Base-by-base conservation (phyloP, 164 flowering plant species). In the Pachysandra terminalis region DNA sequence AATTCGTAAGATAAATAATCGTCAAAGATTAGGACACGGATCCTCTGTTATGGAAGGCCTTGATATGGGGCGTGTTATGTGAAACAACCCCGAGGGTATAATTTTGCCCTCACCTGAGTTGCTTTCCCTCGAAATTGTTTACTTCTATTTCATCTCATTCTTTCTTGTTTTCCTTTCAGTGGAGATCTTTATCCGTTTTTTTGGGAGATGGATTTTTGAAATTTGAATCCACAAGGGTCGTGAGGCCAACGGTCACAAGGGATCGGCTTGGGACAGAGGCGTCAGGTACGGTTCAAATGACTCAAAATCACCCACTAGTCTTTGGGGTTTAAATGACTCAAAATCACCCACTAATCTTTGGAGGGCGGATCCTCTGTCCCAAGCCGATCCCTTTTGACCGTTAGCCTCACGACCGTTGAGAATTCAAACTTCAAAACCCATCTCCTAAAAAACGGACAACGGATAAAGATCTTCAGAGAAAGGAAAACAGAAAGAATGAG, bases 151-250 rank as follows among this genome's bases (percentile, higher is more conserved):
- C 7, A 17, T 9, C 7, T 51, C 26, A 21, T 52, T 40, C 59
- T 56, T 59, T 52, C 2, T 19, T 58, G 25, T 26, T 17, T 17
- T 12, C 9, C 3, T 55, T 19, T 55, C 21, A 17, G 17, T 16
- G 19, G n/a, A 15, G 24, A 55, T 55, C 58, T 54, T 55, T 55
- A 23, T 55, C 19, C n/a, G 10, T 17, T 12, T 19, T 23, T 21
- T 37, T 4, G 9, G n/a, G 19, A 15, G 9, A 17, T n/a, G n/a
- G 68, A n/a, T 51, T 67, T 78, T 78, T 74, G 74, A 74, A 78
- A 71, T 74, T 78, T 64, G 69, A 72, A 74, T 32, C 9, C n/a
- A 56, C 56, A 78, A 78, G 78, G 81, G 81, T 69, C 77, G 56
- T 15, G 17, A 35, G 14, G 19, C 51, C n/a, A 35, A 57, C 40